Conservation (phyloP, 2,329 filamentous ascomycete genomes). For the Fusarium heterosporum region DNA sequence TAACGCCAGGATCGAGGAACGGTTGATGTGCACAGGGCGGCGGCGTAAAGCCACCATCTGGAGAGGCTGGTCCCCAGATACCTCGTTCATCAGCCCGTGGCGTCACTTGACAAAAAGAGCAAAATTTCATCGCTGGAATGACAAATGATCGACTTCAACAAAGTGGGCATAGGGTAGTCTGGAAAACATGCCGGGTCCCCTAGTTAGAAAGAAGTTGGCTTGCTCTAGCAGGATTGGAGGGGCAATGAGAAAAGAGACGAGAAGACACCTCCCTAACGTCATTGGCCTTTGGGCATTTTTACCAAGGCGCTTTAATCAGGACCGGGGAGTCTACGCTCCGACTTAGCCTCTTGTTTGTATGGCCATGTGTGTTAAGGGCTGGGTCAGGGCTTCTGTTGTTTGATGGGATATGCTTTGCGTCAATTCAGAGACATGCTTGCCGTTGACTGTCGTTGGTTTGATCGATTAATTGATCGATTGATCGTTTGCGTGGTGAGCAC, state of each 20-base stretch:
- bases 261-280: constrained; percentile 10
- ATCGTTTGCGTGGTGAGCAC: constrained; percentile 26
- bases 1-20: constrained; percentile 33
- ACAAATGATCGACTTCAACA: constrained; percentile 33
- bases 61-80: too few relatives aligned
- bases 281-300: constrained; percentile 21
- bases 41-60: constrained; percentile 35
- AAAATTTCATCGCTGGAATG: constrained; percentile 23
- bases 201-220: constrained; percentile 21
- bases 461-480: constrained; percentile 11
- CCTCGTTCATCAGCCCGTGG: too few relatives aligned
- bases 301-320: constrained; percentile 12
- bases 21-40: constrained; percentile 16
- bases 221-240: constrained; percentile 18
- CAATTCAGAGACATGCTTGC: constrained; percentile 26
- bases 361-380: constrained; percentile 11
- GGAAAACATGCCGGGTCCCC: constrained; percentile 7
- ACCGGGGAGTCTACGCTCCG: constrained; percentile 19
- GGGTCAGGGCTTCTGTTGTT: constrained; percentile 9
- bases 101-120: constrained; percentile 8
- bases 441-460: constrained; percentile 23
- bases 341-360: constrained; percentile 10
- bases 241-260: constrained; percentile 34
- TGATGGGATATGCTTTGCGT: constrained; percentile 25
- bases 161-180: constrained; percentile 19